Base-by-base conservation (phyloP, 306 rosid species). In the Sesbania bispinosa region DNA sequence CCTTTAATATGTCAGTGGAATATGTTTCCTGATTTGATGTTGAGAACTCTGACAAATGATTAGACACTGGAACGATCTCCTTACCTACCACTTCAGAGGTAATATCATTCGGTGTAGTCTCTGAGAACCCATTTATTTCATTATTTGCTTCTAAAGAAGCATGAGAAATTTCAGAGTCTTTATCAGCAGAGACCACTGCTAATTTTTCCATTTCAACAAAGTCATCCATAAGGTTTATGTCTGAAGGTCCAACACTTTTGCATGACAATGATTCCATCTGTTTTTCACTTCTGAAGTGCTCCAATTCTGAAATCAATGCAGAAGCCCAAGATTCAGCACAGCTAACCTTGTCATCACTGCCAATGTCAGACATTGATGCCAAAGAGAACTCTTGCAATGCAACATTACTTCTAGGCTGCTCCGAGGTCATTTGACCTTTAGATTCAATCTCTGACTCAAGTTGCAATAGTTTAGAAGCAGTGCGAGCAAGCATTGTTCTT, bases 141-240 rank as follows among this genome's bases (percentile, higher is more conserved):
- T 66, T 52, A 29, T 65, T 70, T 75, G 54, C 77, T 52, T 66
- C 69, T 36, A 61, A 76, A 83, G 87, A 82, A 78, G 59, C 78
- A 55, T 11, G 77, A 32, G 85, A 74, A 57, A 50, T 60, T 48
- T 60, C 80, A 52, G 73, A 38, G 55, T n/a, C n/a, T n/a, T n/a
- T n/a, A n/a, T n/a, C n/a, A n/a, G 39, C 86, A 71, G 90, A 78
- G 61, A 81, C 94, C 32, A 92, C 83, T 7, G 98, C 96, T 70
- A 92, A 62, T 65, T 88, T 92, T 82, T 92, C 98, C 96, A 89
- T 92, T 82, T 92, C 98, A 79, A 82, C 84, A 59, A 92, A 92
- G 74, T 92, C 98, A 67, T 89, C 95, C 96, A 89, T 86, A 76
- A 92, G 88, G 65, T 80, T 87, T 42, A 92, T 80, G 69, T 86